A percentile compares a stretch with the other conserved stretches of the same genome.
Evolutionary conservation across 2,329 filamentous ascomycete species (phyloP).

Genomic region (Penicillium freii): DNA sequence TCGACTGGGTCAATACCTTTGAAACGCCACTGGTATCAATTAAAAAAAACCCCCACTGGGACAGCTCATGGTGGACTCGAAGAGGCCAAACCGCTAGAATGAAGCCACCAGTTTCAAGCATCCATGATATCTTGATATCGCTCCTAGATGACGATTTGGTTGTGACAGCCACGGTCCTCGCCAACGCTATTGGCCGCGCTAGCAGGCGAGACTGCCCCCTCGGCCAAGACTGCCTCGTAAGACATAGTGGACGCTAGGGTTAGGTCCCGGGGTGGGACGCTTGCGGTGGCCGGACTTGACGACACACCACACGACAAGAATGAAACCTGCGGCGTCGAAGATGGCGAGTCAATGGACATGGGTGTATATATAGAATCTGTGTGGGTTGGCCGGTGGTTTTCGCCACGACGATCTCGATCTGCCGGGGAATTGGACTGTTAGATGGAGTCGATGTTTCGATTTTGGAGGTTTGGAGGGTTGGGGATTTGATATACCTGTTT

Average conservation of each 20-base stretch:
- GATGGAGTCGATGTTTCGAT: not conserved
- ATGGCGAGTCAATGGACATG: constrained; percentile 7
- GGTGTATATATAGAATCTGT: not conserved
- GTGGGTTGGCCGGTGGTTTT: constrained; percentile 8
- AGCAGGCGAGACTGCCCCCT: constrained; percentile 4
- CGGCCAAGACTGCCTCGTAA: constrained; percentile 22
- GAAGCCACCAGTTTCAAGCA: not conserved
- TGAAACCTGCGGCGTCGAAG: constrained; percentile 8
- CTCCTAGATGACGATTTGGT: not conserved
- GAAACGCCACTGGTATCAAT: not conserved
- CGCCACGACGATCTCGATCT: constrained; percentile 1
- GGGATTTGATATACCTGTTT: not conserved
- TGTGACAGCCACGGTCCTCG: not conserved
- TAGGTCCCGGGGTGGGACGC: constrained; percentile 20
- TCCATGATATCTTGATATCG: not conserved
- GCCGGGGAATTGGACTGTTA: not conserved
- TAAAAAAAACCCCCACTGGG: not conserved
- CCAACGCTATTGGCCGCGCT: not conserved
- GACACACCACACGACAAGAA: constrained; percentile 15
- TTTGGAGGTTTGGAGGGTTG: not conserved
- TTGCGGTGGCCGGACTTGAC: constrained; percentile 14
- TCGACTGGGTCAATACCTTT: not conserved
- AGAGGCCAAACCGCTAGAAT: not conserved
- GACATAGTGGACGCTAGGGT: constrained; percentile 18
- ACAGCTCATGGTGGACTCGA: not conserved